Conservation (phyloP, 495 filamentous ascomycete genomes). For the Penicillium fimorum region DNA sequence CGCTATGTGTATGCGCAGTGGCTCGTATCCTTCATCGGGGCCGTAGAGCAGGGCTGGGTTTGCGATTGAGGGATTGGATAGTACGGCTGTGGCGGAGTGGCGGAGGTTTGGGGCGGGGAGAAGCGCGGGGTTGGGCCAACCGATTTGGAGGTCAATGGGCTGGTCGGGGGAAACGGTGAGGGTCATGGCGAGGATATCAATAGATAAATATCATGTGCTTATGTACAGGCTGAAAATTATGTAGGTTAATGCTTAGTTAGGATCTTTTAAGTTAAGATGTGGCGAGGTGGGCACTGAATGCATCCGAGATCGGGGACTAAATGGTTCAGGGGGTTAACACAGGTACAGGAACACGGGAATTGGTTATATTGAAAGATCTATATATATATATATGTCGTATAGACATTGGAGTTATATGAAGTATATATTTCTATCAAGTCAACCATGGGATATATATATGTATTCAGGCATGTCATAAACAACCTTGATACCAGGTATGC, state of each 20-base stretch:
- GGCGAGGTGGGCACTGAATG: not conserved
- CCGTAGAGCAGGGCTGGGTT: conserved; percentile 69
- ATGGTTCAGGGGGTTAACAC: not conserved
- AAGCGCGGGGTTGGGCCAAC: conserved; percentile 69
- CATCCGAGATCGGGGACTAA: conserved; percentile 5
- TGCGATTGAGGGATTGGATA: conserved; percentile 57
- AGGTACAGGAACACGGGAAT: not conserved
- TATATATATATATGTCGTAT: not conserved
- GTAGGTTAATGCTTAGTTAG: not conserved
- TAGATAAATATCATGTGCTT: not conserved
- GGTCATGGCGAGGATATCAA: not conserved
- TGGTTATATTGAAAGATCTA: not conserved
- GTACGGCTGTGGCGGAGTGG: conserved; percentile 51
- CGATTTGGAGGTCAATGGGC: conserved; percentile 65
- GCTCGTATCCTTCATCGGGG: conserved; percentile 70
- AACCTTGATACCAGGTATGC: not conserved
- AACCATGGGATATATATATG: not conserved
- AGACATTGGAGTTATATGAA: not conserved
- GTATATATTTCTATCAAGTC: no score
- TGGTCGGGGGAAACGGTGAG: conserved; percentile 14
- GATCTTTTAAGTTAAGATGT: not conserved
- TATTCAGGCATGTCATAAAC: not conserved
- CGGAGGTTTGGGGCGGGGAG: conserved; percentile 62
- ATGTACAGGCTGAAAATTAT: not conserved
- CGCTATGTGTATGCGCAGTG: conserved; percentile 62